Evolutionary conservation across 495 filamentous ascomycete species (phyloP), one percentile per base, ranked within the genome.

Genomic region (Pyrenopolyporus hunteri): DNA sequence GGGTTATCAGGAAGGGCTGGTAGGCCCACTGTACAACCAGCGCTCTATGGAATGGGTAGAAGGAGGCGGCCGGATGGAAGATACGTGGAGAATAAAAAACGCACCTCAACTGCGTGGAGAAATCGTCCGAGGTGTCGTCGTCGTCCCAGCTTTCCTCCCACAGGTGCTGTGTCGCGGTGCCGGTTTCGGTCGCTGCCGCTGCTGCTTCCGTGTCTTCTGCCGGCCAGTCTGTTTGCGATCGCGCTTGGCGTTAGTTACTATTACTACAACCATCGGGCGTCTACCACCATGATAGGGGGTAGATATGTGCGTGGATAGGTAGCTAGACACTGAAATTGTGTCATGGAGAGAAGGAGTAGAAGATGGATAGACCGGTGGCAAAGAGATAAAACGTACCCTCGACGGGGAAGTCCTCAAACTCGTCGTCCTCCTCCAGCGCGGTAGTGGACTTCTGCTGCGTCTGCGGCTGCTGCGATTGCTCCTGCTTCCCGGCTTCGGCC

Each of bases 81-180:
- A 28, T 37, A 43, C 23, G 19, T 39, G 19, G 33, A 64, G 26
- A 28, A 33, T 36, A 16, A n/a, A n/a, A n/a, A 26, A 81, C 88
- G 64, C 74, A 98, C 95, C 91, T 95, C 72, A 98, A 77, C 84
- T 97, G 94, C 73, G 89, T 85, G 9, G 92, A 92, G 72, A 98
- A 98, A 67, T 98, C 94, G 73, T 98, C 95, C 66, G 82, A 93
- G 53, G 92, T 92, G 80, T 98, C 94, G 74, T 98, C 94, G 67
- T 98, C 94, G 76, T 98, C 94, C 94, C 94, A 98, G 80, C 92
- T 97, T 82, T 98, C 94, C 79, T 98, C 94, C 94, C 94, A 98
- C 55, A 98, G 77, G 80, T 97, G 91, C 63, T 87, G 86, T 63
- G 86, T 89, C 47, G 58, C 42, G 46, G 71, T 70, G 64, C 69